These are phyloP conservation scores for Botrytis pseudocinerea DNA, from an alignment of 2,329 filamentous ascomycete species.

Conservation along the genomic window DNA sequence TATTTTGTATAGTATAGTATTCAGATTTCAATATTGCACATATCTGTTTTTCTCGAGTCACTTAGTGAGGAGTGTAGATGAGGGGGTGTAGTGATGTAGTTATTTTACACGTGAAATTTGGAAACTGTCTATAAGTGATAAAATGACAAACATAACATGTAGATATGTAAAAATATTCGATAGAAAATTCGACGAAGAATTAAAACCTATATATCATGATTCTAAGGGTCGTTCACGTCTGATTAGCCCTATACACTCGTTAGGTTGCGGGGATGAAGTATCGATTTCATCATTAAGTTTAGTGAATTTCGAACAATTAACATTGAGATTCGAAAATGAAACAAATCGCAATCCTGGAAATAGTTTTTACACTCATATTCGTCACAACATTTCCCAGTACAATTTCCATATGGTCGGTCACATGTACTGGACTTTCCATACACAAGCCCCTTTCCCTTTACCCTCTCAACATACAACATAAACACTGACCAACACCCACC, in stretches of 20 bases:
- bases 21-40: neutral
- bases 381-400: neutral
- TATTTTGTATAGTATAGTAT: neutral
- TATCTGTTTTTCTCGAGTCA: neutral
- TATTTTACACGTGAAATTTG: neutral
- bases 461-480: neutral
- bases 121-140: neutral
- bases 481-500: neutral
- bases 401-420: neutral
- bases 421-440: neutral
- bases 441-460: neutral
- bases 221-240: no score
- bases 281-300: neutral
- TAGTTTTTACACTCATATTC: neutral
- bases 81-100: neutral
- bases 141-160: no score
- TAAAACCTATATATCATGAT: neutral
- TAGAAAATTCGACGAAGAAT: neutral
- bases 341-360: rapidly evolving
- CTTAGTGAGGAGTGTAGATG: no score
- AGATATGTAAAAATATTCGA: no score
- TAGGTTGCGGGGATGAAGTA: neutral
- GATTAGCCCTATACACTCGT: no score
- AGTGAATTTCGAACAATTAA: neutral
- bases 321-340: neutral